Evolutionary conservation across 2,329 filamentous ascomycete genomes (phyloP).

Genomic region (Fusarium verrucosum): DNA sequence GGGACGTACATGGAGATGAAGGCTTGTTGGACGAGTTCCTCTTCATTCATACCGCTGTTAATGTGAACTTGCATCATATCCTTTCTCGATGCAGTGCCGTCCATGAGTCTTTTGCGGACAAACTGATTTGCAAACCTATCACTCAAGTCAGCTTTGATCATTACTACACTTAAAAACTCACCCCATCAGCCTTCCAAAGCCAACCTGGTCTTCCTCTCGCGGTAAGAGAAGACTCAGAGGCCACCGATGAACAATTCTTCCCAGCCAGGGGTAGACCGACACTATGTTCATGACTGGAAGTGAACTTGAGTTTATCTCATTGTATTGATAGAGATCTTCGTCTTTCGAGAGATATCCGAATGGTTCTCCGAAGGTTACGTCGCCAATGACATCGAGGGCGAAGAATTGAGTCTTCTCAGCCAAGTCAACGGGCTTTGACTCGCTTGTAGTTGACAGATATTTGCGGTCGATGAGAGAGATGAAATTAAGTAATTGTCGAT

Average conservation of each 20-base stretch:
- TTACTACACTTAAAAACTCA: conserved; percentile 24
- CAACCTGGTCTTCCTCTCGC: conserved; percentile 49
- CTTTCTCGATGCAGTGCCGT: conserved; percentile 34
- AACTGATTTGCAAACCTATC: conserved; percentile 32
- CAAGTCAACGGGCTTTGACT: conserved; percentile 56
- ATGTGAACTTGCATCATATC: conserved; percentile 55
- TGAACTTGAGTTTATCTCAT: conserved; percentile 55
- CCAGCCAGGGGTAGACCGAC: conserved; percentile 51
- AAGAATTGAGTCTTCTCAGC: conserved; percentile 62
- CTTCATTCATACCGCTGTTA: conserved; percentile 48
- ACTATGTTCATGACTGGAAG: conserved; percentile 52
- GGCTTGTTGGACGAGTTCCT: conserved; percentile 52
- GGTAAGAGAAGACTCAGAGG: conserved; percentile 50
- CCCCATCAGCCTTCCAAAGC: conserved; percentile 53
- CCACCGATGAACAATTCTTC: conserved; percentile 50
- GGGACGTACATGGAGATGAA: conserved; percentile 51
- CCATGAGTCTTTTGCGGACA: conserved; percentile 36
- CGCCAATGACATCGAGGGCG: conserved; percentile 63
- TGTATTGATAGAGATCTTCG: conserved; percentile 57
- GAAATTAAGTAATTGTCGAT: conserved; percentile 52
- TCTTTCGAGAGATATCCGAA: conserved; percentile 63
- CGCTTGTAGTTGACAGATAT: conserved; percentile 54
- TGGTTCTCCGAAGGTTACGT: conserved; percentile 60
- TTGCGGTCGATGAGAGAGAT: conserved; percentile 58
- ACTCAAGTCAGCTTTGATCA: neutral